Base-by-base conservation (phyloP, 1,284 basidiomycete genomes). In the Crucibulum parvulum region DNA sequence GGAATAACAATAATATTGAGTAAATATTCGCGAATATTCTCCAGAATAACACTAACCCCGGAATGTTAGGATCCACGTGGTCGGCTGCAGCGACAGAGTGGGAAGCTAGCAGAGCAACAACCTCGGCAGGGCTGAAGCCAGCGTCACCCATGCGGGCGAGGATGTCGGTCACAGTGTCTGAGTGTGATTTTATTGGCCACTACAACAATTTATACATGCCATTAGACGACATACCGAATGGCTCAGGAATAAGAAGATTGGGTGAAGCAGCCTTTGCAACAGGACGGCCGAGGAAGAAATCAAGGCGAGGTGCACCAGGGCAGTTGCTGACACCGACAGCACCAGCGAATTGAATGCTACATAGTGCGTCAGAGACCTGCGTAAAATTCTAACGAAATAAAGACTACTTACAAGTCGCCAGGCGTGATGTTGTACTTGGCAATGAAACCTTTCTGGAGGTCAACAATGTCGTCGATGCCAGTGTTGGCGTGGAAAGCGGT, bases 241-340 rank as follows among this genome's bases (percentile, higher is more conserved):
- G 81, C 58, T 77, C 76, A 13, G 80, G 78, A 37, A 83, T 69
- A 47, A 78, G 63, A 35, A 64, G 57, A 46, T 79, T 73, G 15
- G 78, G 79, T 16, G 81, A 72, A 7, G 79, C 67, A 6, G 69
- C 74, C 7, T 51, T 70, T 5, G 77, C 69, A 11, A 52, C 41
- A 7, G 74, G 73, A 36, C 78, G 69, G 55, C 80, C 80, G 41
- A 78, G 51, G 58, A 80, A 69, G 70, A 79, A 79, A 31, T 73
- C 56, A 9, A 81, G 71, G 9, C 71, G 72, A 7, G 80, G 81
- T 45, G 79, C 77, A 37, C 79, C 81, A 13, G 78, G 73, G 63
- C 81, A 82, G 62, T 80, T 81, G 60, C 10, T 3, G 47, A 50
- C 24, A 24, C 24, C 24, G 24, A 24, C 4, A 24, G 24, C 24